These are phyloP conservation scores for Solanum appendiculatum DNA, from an alignment of 257 asterid genomes.

Conservation along the genomic window DNA sequence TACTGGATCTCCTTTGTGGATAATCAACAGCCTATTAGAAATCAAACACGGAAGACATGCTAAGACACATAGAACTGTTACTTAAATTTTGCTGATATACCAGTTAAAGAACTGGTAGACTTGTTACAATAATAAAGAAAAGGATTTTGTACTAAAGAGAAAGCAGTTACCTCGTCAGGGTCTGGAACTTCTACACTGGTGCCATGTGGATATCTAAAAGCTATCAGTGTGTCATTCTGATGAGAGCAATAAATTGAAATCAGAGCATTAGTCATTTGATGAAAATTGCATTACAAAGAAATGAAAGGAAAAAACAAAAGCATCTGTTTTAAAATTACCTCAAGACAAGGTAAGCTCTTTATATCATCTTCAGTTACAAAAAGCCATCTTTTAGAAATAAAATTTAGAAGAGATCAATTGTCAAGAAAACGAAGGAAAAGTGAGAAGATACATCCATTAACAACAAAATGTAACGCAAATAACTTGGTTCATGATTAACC, in stretches of 20 bases:
- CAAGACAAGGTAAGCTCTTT: conserved; percentile 69
- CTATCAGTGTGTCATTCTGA: conserved; percentile 85
- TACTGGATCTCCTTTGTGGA: conserved; percentile 78
- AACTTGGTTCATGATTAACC: background rate
- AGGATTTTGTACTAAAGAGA: background rate
- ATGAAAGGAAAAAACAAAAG: background rate
- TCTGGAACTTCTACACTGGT: conserved; percentile 89
- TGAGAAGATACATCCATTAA: background rate
- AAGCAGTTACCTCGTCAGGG: conserved; percentile 69
- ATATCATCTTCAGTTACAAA: conserved; percentile 84
- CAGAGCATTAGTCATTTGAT: background rate
- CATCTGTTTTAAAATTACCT: conserved; percentile 31
- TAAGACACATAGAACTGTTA: background rate
- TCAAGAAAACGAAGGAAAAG: background rate
- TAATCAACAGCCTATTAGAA: conserved; percentile 69
- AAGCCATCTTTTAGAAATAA: conserved; percentile 54
- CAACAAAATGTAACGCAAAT: background rate
- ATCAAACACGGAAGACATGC: background rate
- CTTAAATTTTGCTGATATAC: background rate
- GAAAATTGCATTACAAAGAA: background rate
- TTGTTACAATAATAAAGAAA: background rate
- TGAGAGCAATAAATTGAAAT: background rate
- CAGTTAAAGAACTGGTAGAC: background rate
- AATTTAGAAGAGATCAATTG: background rate
- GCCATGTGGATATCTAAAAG: conserved; percentile 90